Base-by-base conservation (phyloP, 2,329 filamentous ascomycete genomes). In the Neoarthrinium moseri region DNA sequence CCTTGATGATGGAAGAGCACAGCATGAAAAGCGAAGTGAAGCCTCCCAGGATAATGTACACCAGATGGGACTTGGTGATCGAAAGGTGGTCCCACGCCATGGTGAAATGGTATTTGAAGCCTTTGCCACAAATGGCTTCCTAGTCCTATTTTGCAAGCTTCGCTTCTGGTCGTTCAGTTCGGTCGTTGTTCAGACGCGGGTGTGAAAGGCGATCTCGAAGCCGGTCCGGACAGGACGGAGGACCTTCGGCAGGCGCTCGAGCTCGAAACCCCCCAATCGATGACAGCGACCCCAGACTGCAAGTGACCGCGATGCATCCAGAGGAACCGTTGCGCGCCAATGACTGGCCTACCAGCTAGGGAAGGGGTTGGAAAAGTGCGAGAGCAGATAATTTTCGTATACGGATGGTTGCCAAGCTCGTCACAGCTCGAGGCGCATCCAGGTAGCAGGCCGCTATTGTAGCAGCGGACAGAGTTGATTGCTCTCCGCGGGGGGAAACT, bases 21-120 rank as follows among this genome's bases (percentile, higher is more conserved):
- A 99, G 77, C 94, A 99, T 99, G 74, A 99, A 99, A 59, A 99
- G 75, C 50, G 87, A 91, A 56, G 94, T 99, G 74, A 99, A 99
- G 66, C 92, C 94, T 61, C 94, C 94, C 46, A 99, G 77, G 70
- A 99, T 96, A 71, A 97, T 90, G 71, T 99, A 99, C 55, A 95
- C 94, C 89, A 97, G 70, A 77, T 99, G 94, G 60, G 94, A 89
- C 76, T 86, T 88, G 71, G 95, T 96, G 73, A 97, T 85, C 51
- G 84, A 84, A 43, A 92, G 78, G 57, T 91, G 86, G 38, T 86
- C 79, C 87, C 87, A 91, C 51, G 84, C 84, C 87, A 91, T 91
- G 53, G 56, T 63, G n/a, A n/a, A n/a, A n/a, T n/a, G n/a, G n/a
- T n/a, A n/a, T n/a, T 54, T 44, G 49, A 40, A 15, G 38, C 42